Conservation (phyloP, 2,329 filamentous ascomycete genomes). For the Aspergillus sergii region DNA sequence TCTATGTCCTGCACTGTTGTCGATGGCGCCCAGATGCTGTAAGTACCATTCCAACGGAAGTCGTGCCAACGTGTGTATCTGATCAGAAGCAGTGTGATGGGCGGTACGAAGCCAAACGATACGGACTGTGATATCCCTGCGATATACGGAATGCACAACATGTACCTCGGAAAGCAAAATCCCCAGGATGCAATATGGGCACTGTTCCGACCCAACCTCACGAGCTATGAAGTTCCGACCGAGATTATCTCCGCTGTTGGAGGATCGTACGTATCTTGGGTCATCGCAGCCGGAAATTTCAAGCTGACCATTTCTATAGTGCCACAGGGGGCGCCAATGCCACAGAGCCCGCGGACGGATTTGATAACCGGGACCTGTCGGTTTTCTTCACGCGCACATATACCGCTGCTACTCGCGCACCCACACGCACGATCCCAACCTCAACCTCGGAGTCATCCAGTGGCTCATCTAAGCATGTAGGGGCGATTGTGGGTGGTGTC, state of each 20-base stretch:
- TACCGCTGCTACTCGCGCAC: background rate
- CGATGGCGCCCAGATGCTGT: constrained; percentile 9
- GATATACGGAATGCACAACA: constrained; percentile 10
- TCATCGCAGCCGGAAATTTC: background rate
- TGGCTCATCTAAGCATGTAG: background rate
- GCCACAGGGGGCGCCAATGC: constrained; percentile 2
- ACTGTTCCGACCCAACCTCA: constrained; percentile 2
- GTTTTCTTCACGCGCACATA: constrained; percentile 7
- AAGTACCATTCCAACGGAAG: background rate
- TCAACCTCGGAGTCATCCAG: background rate
- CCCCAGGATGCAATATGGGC: background rate
- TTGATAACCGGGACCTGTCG: constrained; percentile 1
- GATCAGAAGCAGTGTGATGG: constrained; percentile 1
- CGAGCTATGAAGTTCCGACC: constrained; percentile 3
- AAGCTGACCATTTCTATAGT: background rate
- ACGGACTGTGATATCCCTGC: constrained; percentile 5
- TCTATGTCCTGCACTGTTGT: constrained; percentile 4
- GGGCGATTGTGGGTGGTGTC: constrained; percentile 3
- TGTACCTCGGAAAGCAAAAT: constrained; percentile 13
- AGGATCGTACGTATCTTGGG: constrained; percentile 2
- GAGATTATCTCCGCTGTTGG: constrained; percentile 7
- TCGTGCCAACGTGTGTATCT: background rate
- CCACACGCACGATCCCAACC: constrained; percentile 2
- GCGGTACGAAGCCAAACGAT: constrained; percentile 5
- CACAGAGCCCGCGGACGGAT: background rate